phyloP scores from a whole-genome alignment of 2,329 filamentous ascomycete genomes.

The Fusarium metavorans region DNA sequence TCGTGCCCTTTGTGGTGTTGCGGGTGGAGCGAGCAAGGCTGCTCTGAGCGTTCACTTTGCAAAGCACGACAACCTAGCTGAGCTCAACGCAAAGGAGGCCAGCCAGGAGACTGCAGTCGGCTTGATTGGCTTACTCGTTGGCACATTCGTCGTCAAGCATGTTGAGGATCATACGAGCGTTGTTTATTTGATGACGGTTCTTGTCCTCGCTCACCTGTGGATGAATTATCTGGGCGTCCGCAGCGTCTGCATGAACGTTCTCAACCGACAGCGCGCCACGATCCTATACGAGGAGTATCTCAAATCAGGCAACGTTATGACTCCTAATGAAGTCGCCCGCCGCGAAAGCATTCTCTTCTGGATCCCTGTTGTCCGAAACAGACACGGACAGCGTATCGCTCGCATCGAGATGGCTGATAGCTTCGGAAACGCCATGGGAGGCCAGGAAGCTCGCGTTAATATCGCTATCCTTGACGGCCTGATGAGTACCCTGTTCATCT shows the following conservation, averaged over 20 bases:
- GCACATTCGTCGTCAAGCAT: slow-evolving; percentile 82
- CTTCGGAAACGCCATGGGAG: slow-evolving; percentile 54
- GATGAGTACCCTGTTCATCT: slow-evolving; percentile 47
- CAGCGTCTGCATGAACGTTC: slow-evolving; percentile 82
- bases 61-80: slow-evolving; percentile 85
- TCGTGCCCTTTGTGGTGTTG: slow-evolving; percentile 83
- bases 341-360: slow-evolving; percentile 72
- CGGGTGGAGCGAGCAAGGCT: slow-evolving; percentile 90
- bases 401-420: slow-evolving; percentile 56
- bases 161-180: slow-evolving; percentile 79
- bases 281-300: slow-evolving; percentile 76
- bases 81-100: slow-evolving; percentile 94
- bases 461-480: slow-evolving; percentile 46
- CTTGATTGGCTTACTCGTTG: slow-evolving; percentile 85
- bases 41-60: slow-evolving; percentile 94
- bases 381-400: slow-evolving; percentile 41
- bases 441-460: slow-evolving; percentile 23
- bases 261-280: slow-evolving; percentile 89
- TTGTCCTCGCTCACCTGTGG: slow-evolving; percentile 81
- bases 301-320: slow-evolving; percentile 62
- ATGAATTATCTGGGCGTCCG: slow-evolving; percentile 90
- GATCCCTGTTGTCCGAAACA: slow-evolving; percentile 48
- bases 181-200: slow-evolving; percentile 76
- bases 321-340: slow-evolving; percentile 74
- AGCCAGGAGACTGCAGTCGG: slow-evolving; percentile 96